Base-by-base conservation (phyloP, 192 early-diverging fungal species). In the Chytriomyces hyalinus region DNA sequence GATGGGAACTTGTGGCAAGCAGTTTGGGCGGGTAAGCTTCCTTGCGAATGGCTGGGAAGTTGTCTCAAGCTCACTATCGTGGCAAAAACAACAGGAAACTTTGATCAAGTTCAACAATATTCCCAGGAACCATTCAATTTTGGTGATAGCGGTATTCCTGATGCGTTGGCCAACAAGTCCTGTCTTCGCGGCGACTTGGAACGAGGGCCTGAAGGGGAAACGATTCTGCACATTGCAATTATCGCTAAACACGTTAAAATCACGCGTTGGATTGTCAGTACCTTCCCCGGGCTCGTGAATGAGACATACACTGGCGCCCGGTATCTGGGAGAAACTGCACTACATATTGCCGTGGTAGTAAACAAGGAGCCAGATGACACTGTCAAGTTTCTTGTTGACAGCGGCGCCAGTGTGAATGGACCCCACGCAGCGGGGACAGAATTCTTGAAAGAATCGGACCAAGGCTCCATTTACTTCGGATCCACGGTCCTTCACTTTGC, bases 161-260 rank as follows among this genome's bases (percentile, higher is more conserved):
- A 36, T 36, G 36, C 36, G 36, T 36, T 36, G 1, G 36, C 4
- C 36, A 36, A 36, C 36, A 36, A 36, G 36, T 36, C 36, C 36
- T 36, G 36, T 36, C 36, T 36, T 36, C 65, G 76, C 15, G 76
- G 76, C 6, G 65, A 51, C 13, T 61, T n/a, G 49, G 76, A 77
- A 46, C 76, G 76, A 24, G 65, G 66, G 36, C 66, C 36, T 24
- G 76, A 77, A 45, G 76, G 76, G 3, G 76, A 77, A 62, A 77
- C 76, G 9, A 62, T 77, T 43, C 67, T 77, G 49, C 76, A 77
- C 67, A 36, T 77, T 15, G 76, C 76, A 8, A 57, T 77, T 10
- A 50, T 77, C 3, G n/a, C 17, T 4, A 70, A 62, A 20, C 76
- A 69, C 59, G 28, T 47, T 9, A 13, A 15, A 9, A 6, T 77